phyloP scores from a whole-genome alignment of 495 filamentous ascomycete genomes.

The Aspergillus olivimuriae region DNA sequence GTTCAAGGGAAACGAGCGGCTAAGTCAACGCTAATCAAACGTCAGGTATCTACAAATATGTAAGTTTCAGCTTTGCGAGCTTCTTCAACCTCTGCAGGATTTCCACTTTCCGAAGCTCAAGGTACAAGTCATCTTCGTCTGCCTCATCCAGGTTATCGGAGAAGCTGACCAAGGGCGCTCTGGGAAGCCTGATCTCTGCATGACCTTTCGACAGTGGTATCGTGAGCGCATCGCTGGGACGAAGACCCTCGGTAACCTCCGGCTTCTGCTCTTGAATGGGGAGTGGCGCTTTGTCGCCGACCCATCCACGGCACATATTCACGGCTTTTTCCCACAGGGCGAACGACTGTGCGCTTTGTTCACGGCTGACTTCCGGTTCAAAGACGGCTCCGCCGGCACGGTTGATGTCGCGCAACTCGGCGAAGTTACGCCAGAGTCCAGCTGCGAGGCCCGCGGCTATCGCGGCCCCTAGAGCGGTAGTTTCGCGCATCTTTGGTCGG shows the following conservation, averaged over 20 bases:
- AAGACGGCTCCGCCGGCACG: slow-evolving; percentile 67
- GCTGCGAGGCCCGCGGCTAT: slow-evolving; percentile 91
- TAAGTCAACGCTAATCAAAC: not conserved
- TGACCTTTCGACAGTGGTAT: slow-evolving; percentile 9
- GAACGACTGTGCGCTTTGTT: slow-evolving; percentile 60
- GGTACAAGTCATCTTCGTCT: slow-evolving; percentile 36
- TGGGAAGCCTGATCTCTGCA: slow-evolving; percentile 13
- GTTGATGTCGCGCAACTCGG: slow-evolving; percentile 75
- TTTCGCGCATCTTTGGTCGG: slow-evolving; percentile 72
- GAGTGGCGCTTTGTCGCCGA: slow-evolving; percentile 2
- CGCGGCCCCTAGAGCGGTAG: slow-evolving; percentile 85
- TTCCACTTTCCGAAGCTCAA: slow-evolving; percentile 36
- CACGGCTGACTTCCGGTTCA: slow-evolving; percentile 54
- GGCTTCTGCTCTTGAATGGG: not conserved
- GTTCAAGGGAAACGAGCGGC: no score
- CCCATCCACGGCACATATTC: slow-evolving; percentile 80
- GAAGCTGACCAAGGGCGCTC: slow-evolving; percentile 17
- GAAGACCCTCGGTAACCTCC: not conserved
- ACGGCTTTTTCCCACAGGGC: slow-evolving; percentile 79
- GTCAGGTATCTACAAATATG: slow-evolving; percentile 18
- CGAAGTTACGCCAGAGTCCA: slow-evolving; percentile 73
- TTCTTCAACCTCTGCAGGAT: slow-evolving; percentile 37
- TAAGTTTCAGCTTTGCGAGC: slow-evolving; percentile 21
- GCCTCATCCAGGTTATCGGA: slow-evolving; percentile 29
- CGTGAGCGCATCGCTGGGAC: slow-evolving; percentile 3